Percentiles rank a stretch among this genome's conserved stretches.
These are phyloP conservation scores for Hippophae rhamnoides DNA, from an alignment of 306 rosid species.

Conservation along the genomic window DNA sequence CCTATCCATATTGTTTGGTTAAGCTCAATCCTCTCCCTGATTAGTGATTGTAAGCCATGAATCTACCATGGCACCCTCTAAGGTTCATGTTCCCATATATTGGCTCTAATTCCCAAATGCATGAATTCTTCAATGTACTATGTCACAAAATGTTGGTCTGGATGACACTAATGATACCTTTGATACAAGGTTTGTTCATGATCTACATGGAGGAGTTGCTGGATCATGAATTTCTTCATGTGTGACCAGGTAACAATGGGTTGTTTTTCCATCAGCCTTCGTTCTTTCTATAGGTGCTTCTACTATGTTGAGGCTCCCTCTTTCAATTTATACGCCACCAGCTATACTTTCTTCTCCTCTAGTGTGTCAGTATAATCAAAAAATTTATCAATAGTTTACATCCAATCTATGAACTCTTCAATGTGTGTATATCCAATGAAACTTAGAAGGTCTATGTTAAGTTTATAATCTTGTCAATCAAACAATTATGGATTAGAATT, in stretches of 20 bases:
- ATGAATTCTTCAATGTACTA: neutral
- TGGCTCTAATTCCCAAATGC: no score
- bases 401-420: neutral
- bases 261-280: neutral
- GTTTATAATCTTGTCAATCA: neutral
- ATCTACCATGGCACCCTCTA: neutral
- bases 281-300: neutral
- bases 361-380: neutral
- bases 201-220: neutral
- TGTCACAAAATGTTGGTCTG: neutral
- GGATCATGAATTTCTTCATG: no score
- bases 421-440: neutral
- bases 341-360: neutral
- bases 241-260: neutral
- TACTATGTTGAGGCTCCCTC: neutral
- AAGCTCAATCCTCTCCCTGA: no score
- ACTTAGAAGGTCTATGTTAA: neutral
- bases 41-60: no score
- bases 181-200: neutral
- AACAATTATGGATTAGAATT: no score
- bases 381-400: neutral
- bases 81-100: neutral
- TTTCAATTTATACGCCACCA: neutral
- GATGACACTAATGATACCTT: neutral
- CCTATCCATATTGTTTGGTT: no score